These are phyloP conservation scores for Lactarius quietus DNA, from an alignment of 768 basidiomycete species.

Conservation along the genomic window DNA sequence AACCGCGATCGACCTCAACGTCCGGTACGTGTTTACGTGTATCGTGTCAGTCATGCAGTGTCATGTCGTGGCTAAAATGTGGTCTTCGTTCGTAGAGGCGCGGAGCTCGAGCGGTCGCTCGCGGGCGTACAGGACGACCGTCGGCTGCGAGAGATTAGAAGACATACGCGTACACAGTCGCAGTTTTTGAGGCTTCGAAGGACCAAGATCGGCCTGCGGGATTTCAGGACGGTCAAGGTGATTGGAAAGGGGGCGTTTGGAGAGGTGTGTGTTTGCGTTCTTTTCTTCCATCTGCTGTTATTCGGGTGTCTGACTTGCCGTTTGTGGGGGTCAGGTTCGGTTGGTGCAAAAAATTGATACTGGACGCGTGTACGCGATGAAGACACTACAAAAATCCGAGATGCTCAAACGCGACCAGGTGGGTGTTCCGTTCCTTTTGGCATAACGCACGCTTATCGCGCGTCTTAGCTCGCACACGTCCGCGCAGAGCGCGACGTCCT, in stretches of 20 bases:
- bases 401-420: slow-evolving; percentile 99
- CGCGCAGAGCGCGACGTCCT: slow-evolving; percentile 96
- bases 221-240: slow-evolving; percentile 96
- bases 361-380: slow-evolving; percentile 99
- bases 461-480: slow-evolving; percentile 92
- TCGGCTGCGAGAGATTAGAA: slow-evolving; percentile 75
- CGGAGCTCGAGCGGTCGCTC: slow-evolving; percentile 79
- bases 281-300: too few relatives aligned
- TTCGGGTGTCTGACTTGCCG: neutral
- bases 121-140: slow-evolving; percentile 76
- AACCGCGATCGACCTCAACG: slow-evolving; percentile 91
- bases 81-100: slow-evolving; percentile 77
- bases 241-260: slow-evolving; percentile 99
- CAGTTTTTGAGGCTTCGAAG: slow-evolving; percentile 83
- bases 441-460: neutral
- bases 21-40: slow-evolving; percentile 53
- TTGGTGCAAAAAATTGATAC: slow-evolving; percentile 96
- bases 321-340: slow-evolving; percentile 69
- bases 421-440: slow-evolving; percentile 26
- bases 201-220: slow-evolving; percentile 85
- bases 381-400: slow-evolving; percentile 92
- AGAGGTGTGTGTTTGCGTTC: slow-evolving; percentile 54
- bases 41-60: too few relatives aligned
- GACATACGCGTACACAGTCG: slow-evolving; percentile 59
- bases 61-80: too few relatives aligned